These are phyloP conservation scores for cucumber (Cucumis sativus) DNA, from an alignment of 306 rosid genomes.

Conservation along the genomic window Cucumber_9930_V3 NC_026659.2:25042001-25042500, in stretches of 20 bases:
- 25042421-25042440: background rate
- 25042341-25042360: background rate
- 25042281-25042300: background rate
- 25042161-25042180: conserved; percentile 41
- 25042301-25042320: background rate
- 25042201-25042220: conserved; percentile 16
- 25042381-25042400: background rate
- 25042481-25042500: background rate
- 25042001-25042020: background rate
- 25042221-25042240: conserved; percentile 14
- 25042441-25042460: background rate
- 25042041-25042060: conserved; percentile 37
- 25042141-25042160: conserved; percentile 93
- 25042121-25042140: conserved; percentile 97
- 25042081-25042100: conserved; percentile 60
- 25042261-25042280: background rate
- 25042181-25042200: conserved; percentile 31
- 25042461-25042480: background rate
- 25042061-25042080: conserved; percentile 75
- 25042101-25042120: conserved; percentile 39
- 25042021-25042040: conserved; percentile 11
- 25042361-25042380: background rate
- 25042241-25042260: conserved; percentile 10
- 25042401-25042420: background rate
- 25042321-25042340: background rate